Evolutionary conservation across 2,329 filamentous ascomycete genomes (phyloP), one percentile per base, ranked within the genome.

Genomic region (Bipolaris zeicola): DNA sequence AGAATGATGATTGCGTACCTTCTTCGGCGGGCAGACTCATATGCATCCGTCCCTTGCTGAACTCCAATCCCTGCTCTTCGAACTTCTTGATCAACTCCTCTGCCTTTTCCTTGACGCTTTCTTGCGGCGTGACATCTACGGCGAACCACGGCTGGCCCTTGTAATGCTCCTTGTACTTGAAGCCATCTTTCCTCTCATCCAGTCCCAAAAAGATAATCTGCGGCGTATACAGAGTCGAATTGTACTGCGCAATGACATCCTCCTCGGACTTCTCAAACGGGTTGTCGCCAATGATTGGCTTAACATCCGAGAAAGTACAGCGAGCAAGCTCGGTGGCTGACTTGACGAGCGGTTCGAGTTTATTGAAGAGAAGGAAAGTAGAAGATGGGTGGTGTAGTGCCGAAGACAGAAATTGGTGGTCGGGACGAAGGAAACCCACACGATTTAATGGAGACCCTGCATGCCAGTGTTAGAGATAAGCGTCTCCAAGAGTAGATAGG

Each of bases 121-220:
- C 88, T 60, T 83, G 86, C 0, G 92, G 89, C 3, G 93, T 96
- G 18, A 96, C 84, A 73, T 98, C 95, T 11, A 99, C 76, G 1
- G 93, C 94, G 72, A 98, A 99, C 78, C 88, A 96, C 1, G 95
- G 93, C 46, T 84, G 83, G 3, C 94, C 95, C 33, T 81, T 84
- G 73, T 96, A 96, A 50, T 82, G 81, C 45, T 86, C 86, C 57
- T 86, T 87, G 69, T 88, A 89, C 57, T 81, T 70, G 49, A 89
- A 84, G 0, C 79, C 83, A 28, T 82, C 75, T 46, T 80, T 76
- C 45, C 75, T 77, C 73, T 96, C 92, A 64, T 96, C 87, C 45
- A 97, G 77, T 0, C 94, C 94, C 26, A 98, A 79, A 72, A 98
- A 97, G 50, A 98, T 81, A 49, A 97, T 81, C 60, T 91, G 83